These are phyloP conservation scores for Chlamydomonas reinhardtii DNA, from an alignment of 163 green algal genomes.

Conservation along the genomic window DNA sequence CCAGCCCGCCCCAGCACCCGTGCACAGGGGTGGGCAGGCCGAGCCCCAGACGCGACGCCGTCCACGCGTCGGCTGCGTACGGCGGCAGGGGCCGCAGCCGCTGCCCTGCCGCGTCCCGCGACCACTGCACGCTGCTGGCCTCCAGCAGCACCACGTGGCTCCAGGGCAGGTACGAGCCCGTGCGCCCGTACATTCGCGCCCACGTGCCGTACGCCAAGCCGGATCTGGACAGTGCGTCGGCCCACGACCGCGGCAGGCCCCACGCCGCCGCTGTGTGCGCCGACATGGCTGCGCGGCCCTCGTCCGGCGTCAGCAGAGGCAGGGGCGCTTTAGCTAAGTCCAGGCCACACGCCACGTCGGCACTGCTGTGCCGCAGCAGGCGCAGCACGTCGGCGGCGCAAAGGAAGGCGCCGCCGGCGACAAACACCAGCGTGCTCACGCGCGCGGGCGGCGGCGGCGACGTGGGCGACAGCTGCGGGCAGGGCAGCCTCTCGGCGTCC, in stretches of 20 bases:
- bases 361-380: conserved; percentile 60
- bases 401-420: conserved; percentile 64
- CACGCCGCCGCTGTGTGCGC: not conserved
- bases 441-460: too few species aligned
- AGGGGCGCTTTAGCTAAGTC: conserved; percentile 55
- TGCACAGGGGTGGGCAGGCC: conserved; percentile 70
- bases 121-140: too few species aligned
- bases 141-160: conserved; percentile 43
- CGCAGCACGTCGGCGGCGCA: conserved; percentile 65
- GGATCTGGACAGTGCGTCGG: not conserved
- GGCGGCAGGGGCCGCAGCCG: conserved; percentile 53
- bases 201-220: conserved; percentile 21
- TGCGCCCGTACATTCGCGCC: conserved; percentile 20
- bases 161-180: conserved; percentile 86
- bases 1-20: conserved; percentile 83
- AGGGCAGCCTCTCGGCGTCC: too few species aligned
- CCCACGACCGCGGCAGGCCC: not conserved
- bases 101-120: conserved; percentile 52
- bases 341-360: conserved; percentile 72
- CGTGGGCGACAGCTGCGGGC: too few species aligned
- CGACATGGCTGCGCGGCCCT: not conserved
- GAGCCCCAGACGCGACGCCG: conserved; percentile 37
- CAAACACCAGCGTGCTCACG: conserved; percentile 54
- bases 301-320: not conserved
- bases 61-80: conserved; percentile 54